Evolutionary conservation across 768 basidiomycete species (phyloP), one percentile per base, ranked within the genome.

Genomic region (Fibroporia radiculosa): DNA sequence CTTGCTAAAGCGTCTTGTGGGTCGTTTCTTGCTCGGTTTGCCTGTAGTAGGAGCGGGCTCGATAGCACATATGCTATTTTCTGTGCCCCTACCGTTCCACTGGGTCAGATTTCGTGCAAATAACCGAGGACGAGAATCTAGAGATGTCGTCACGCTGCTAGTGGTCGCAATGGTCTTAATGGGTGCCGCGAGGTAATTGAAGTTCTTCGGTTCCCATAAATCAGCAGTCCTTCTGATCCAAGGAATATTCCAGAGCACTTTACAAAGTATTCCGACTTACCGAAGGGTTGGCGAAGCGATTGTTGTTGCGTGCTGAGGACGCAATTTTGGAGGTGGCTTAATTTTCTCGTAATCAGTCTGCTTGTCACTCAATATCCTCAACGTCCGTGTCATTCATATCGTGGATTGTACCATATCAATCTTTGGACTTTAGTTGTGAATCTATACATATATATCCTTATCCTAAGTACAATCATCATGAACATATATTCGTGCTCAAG

Each of bases 31-130:
- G 11, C 59, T 91, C 20, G 88, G 88, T 19, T 66, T 90, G 12
- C 86, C 88, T 23, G 70, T 89, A 45, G 73, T 91, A 11, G 86
- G 87, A 8, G 84, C 83, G 31, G 78, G 78, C 16, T 88, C 84
- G 13, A 61, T 90, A 33, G 73, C 87, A 14, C 83, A 85, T 42
- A 75, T 86, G 75, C 62, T 90, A 13, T 80, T 54, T 10, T 76
- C 83, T 3, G 58, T 80, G 6, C 82, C 79, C 19, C 60, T 82
- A 45, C 84, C 85, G 12, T 59, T 88, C 31, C 82, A 85, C 40
- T 80, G 79, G 72, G 53, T 87, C 33, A 74, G 83, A 19, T 79
- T 78, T 54, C 67, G 83, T 48, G 76, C 75, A 2, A 66, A 74
- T 40, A 71, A 72, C 40, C 65, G 77, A 55, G 71, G 80, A 47